phyloP scores from a whole-genome alignment of 2,329 filamentous ascomycete species.

The Hypoxylon sp. region DNA sequence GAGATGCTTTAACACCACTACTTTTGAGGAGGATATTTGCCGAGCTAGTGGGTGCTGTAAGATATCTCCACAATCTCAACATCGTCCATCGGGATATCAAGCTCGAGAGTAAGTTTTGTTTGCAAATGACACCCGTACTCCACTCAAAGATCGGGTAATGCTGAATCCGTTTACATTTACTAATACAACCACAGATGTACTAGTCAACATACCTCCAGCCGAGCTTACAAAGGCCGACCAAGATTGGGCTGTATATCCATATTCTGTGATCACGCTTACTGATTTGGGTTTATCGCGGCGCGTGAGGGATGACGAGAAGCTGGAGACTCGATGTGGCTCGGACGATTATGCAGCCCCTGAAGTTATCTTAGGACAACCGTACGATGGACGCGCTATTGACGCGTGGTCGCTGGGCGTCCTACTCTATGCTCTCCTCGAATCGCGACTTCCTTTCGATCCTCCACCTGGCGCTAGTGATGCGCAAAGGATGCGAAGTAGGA shows the following conservation, averaged over 20 bases:
- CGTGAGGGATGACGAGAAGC: slow-evolving; percentile 86
- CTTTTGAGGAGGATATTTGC: slow-evolving; percentile 89
- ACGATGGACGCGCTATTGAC: slow-evolving; percentile 92
- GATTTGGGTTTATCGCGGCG: slow-evolving; percentile 91
- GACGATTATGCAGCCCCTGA: slow-evolving; percentile 98
- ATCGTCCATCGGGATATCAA: slow-evolving; percentile 99
- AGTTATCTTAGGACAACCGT: slow-evolving; percentile 93
- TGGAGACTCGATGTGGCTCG: slow-evolving; percentile 94
- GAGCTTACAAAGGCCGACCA: slow-evolving; percentile 74
- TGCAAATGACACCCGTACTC: slow-evolving; percentile 42
- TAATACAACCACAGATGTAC: slow-evolving; percentile 75
- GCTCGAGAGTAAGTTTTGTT: slow-evolving; percentile 81
- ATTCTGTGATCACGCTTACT: slow-evolving; percentile 88
- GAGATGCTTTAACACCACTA: slow-evolving; percentile 75
- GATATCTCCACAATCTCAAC: slow-evolving; percentile 85
- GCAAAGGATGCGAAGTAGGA: slow-evolving; percentile 82
- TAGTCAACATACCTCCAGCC: slow-evolving; percentile 83
- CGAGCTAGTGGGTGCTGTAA: slow-evolving; percentile 87
- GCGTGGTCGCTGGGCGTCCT: slow-evolving; percentile 96
- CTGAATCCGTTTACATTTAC: slow-evolving; percentile 12
- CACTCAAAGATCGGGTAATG: not conserved
- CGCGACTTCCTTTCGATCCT: slow-evolving; percentile 93
- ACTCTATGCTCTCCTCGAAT: slow-evolving; percentile 93
- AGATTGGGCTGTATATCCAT: slow-evolving; percentile 82
- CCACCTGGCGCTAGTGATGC: slow-evolving; percentile 84